phyloP scores from a whole-genome alignment of 371 early-diverging fungal species.

The Coemansia sp. region DNA sequence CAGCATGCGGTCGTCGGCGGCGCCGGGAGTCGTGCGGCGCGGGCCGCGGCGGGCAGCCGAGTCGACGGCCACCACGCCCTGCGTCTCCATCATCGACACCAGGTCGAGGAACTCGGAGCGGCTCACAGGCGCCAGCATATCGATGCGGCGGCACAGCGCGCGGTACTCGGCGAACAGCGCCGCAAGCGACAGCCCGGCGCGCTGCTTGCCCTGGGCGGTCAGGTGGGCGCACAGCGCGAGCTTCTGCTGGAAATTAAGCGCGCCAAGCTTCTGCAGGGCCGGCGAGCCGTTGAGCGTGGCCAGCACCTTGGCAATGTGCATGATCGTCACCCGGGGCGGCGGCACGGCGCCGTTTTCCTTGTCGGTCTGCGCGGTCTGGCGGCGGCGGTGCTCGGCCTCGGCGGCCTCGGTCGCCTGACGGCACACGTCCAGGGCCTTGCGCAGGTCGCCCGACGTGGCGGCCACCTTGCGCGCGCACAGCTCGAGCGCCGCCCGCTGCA shows the following conservation, averaged over 20 bases:
- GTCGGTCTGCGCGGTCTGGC: conserved; percentile 5
- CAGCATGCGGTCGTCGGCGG: conserved; percentile 44
- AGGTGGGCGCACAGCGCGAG: conserved; percentile 58
- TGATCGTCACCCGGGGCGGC: conserved; percentile 73
- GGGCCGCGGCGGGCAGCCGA: conserved; percentile 32
- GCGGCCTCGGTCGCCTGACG: conserved; percentile 80
- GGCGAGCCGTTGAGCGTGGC: conserved; percentile 65
- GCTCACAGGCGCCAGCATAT: conserved; percentile 64
- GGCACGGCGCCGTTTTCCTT: conserved; percentile 41
- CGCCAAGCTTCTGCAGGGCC: conserved; percentile 60
- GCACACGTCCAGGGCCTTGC: conserved; percentile 90
- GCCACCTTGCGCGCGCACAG: conserved; percentile 91
- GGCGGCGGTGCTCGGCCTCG: conserved; percentile 58
- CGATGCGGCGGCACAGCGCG: conserved; percentile 53
- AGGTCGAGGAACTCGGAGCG: conserved; percentile 77
- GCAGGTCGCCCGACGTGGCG: conserved; percentile 84
- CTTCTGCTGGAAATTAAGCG: conserved; percentile 77
- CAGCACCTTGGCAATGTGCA: conserved; percentile 75
- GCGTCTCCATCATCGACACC: conserved; percentile 69
- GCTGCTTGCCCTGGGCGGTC: conserved; percentile 5
- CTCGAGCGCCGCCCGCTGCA: conserved; percentile 86
- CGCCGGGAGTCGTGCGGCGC: conserved; percentile 34
- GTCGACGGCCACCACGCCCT: conserved; percentile 63
- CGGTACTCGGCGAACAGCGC: conserved; percentile 62
- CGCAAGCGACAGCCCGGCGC: conserved; percentile 32